Evolutionary conservation across 805 yeast genomes (phyloP).

Genomic region (Torulaspora delbrueckii): DNA sequence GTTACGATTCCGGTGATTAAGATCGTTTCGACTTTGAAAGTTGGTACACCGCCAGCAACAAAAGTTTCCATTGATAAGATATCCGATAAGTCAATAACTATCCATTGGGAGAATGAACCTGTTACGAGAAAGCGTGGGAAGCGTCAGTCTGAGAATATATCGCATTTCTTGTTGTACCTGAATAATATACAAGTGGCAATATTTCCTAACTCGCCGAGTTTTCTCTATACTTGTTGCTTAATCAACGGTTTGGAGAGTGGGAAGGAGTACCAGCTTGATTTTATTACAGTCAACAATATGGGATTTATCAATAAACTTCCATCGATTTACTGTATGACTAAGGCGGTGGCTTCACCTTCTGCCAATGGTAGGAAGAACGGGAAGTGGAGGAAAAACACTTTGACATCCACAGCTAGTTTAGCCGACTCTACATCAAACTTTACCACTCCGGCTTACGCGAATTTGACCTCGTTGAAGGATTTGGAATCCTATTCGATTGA

Average conservation of each 20-base stretch:
- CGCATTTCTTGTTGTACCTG: slow-evolving; percentile 31
- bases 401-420: slow-evolving; percentile 8
- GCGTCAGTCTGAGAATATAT: slow-evolving; percentile 16
- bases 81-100: slow-evolving; percentile 26
- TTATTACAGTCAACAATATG: slow-evolving; percentile 32
- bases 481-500: slow-evolving; percentile 30
- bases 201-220: slow-evolving; percentile 29
- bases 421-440: slow-evolving; percentile 5
- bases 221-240: slow-evolving; percentile 33
- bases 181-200: slow-evolving; percentile 30
- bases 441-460: slow-evolving; percentile 26
- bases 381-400: slow-evolving; percentile 26
- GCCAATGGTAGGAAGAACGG: slow-evolving; percentile 16
- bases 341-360: slow-evolving; percentile 7
- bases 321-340: slow-evolving; percentile 30
- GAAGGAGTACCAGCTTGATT: slow-evolving; percentile 32
- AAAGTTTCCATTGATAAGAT: slow-evolving; percentile 34
- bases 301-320: slow-evolving; percentile 35
- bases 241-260: slow-evolving; percentile 26
- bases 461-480: slow-evolving; percentile 28
- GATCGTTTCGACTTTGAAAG: slow-evolving; percentile 27
- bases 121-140: not conserved
- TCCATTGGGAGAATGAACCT: slow-evolving; percentile 37
- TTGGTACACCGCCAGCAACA: slow-evolving; percentile 32
- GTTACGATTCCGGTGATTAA: slow-evolving; percentile 30